phyloP scores from a whole-genome alignment of 2,329 filamentous ascomycete genomes.

The Colletotrichum camelliae region DNA sequence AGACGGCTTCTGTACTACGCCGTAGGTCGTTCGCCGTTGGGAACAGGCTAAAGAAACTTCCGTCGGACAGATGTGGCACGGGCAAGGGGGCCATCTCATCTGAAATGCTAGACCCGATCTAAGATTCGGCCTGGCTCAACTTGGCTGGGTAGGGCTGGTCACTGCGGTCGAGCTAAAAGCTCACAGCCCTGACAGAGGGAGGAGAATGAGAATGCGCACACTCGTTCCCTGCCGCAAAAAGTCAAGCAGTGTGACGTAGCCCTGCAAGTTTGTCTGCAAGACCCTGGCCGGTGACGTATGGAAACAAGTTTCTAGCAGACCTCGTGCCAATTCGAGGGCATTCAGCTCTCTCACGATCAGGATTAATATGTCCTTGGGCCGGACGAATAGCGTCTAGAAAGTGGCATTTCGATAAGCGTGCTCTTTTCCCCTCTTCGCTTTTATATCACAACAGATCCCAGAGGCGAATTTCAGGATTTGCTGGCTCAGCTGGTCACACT shows the following conservation, averaged over 20 bases:
- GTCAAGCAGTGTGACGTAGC: not conserved
- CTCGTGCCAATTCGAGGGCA: not conserved
- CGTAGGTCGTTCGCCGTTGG: not conserved
- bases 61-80: not conserved
- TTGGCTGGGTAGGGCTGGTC: not conserved
- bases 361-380: not conserved
- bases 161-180: not conserved
- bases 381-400: not conserved
- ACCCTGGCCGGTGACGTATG: not conserved
- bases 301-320: not conserved
- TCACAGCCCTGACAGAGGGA: not conserved
- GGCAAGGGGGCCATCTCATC: not conserved
- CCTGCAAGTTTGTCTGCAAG: not conserved
- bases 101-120: not conserved
- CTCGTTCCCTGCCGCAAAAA: not conserved
- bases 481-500: not conserved
- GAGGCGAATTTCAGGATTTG: not conserved
- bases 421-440: not conserved
- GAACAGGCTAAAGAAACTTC: not conserved
- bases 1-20: not conserved
- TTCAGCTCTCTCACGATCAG: not conserved
- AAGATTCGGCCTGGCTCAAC: not conserved
- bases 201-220: not conserved
- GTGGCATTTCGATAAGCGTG: accelerated
- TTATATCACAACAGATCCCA: not conserved